Evolutionary conservation across 805 yeast genomes (phyloP).

Genomic region (Diddensiella caesifluorescens): DNA sequence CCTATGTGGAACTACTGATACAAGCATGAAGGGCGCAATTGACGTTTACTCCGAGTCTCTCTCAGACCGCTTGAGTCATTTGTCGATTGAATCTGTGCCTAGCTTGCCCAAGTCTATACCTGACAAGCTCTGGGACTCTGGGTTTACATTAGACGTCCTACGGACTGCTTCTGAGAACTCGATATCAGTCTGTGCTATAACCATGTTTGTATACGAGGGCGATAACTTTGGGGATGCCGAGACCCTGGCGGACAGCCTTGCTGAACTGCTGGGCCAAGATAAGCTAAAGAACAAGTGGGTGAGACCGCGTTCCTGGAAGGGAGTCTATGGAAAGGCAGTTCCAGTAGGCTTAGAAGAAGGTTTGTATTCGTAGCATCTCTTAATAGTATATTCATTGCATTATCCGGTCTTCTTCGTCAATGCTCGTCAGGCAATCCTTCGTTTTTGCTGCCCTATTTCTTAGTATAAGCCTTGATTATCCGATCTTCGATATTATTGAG

Average conservation of each 20-base stretch:
- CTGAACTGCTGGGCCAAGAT: slow-evolving; percentile 26
- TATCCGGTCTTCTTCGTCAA: not conserved
- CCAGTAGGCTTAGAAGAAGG: slow-evolving; percentile 75
- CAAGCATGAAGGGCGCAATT: slow-evolving; percentile 3
- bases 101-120: slow-evolving; percentile 14
- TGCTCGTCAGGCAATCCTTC: not conserved
- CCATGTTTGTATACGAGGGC: slow-evolving; percentile 77
- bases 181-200: slow-evolving; percentile 26
- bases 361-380: slow-evolving; percentile 46
- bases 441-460: not conserved
- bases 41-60: slow-evolving; percentile 7
- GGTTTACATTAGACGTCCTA: slow-evolving; percentile 29
- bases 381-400: not conserved
- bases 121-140: slow-evolving; percentile 30
- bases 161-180: slow-evolving; percentile 5
- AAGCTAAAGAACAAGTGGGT: slow-evolving; percentile 32
- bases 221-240: slow-evolving; percentile 76
- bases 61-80: slow-evolving; percentile 11
- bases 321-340: slow-evolving; percentile 72
- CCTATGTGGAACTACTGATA: slow-evolving; percentile 46
- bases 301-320: slow-evolving; percentile 75
- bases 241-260: slow-evolving; percentile 39
- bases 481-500: slow-evolving; percentile 61
- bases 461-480: slow-evolving; percentile 22
- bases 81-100: slow-evolving; percentile 7